phyloP scores from a whole-genome alignment of 2,329 filamentous ascomycete genomes.

The Mycosphaerella arachidis region DNA sequence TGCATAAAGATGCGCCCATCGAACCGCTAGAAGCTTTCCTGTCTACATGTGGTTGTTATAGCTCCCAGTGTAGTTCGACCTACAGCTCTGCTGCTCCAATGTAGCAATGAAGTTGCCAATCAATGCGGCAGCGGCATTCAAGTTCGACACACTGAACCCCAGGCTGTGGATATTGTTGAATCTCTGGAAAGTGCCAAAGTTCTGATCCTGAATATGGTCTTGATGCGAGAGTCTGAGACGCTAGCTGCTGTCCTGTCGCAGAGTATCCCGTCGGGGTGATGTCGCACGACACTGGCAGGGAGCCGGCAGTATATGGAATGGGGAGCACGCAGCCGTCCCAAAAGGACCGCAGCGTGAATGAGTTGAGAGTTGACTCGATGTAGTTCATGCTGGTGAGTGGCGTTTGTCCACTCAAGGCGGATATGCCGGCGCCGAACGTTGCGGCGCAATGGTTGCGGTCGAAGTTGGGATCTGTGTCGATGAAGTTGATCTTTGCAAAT shows the following conservation, averaged over 20 bases:
- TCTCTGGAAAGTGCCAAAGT: constrained; percentile 11
- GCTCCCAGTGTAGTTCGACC: constrained; percentile 10
- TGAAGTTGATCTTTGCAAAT: constrained; percentile 15
- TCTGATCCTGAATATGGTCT: constrained; percentile 16
- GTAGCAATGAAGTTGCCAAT: constrained; percentile 19
- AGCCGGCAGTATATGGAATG: constrained; percentile 15
- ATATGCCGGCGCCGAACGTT: constrained; percentile 13
- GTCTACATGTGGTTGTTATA: constrained; percentile 12
- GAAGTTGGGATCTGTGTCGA: constrained; percentile 18
- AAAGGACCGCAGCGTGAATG: constrained; percentile 11
- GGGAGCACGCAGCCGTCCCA: constrained; percentile 19
- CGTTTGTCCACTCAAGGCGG: constrained; percentile 3
- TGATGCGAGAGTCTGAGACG: constrained; percentile 12
- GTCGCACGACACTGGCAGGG: constrained; percentile 12
- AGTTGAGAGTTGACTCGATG: constrained; percentile 12
- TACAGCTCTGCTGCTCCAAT: constrained; percentile 11
- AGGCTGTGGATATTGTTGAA: constrained; percentile 12
- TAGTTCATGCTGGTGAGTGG: constrained; percentile 16
- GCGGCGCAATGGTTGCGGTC: constrained; percentile 18
- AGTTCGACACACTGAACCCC: constrained; percentile 11
- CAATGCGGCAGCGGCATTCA: constrained; percentile 6
- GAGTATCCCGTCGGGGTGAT: constrained; percentile 15
- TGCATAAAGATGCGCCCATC: background rate
- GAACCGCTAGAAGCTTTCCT: background rate
- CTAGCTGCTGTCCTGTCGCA: constrained; percentile 2